Base-by-base conservation (phyloP, 2,329 filamentous ascomycete genomes). In the Lizonia empirigonia region DNA sequence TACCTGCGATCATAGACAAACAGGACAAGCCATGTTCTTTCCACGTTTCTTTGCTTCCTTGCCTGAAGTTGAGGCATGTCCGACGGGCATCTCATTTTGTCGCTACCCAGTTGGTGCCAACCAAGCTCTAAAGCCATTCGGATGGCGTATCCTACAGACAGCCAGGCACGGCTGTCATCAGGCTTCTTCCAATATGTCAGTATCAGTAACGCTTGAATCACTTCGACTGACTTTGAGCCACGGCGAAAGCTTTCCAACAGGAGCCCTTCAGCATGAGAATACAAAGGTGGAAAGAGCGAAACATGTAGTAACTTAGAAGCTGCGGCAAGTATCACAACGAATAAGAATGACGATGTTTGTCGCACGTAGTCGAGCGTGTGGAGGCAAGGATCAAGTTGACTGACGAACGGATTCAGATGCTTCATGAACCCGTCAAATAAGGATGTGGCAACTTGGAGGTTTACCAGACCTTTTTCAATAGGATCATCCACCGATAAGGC, bases 131-230 rank as follows among this genome's bases (percentile, higher is more conserved):
- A 44, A 9, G 52, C 52, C 42, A 52, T 55, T 8, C 52, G 38
- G 32, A 51, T 48, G 3, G 52, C 52, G 5, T 24, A 13, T 9
- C 52, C 52, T 26, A 51, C 42, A 15, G 41, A 47, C 10, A 55
- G 22, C 47, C 47, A 55, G 23, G 42, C 52, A 24, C 42, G 47
- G 1, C 23, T 55, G 26, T 55, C 52, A 6, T 39, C 41, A 0
- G 52, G 42, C 15, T 40, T 44, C 15, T 55, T 51, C 52, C 52
- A 55, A 15, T 55, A 55, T 16, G 52, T 55, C 8, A 55, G 24
- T 1, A 55, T 47, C 5, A 55, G 5, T 26, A 55, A 51, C 13
- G 52, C 47, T 5, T 55, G 52, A 7, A 55, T 39, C 0, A 26
- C 34, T 16, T 55, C 52, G n/a, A 19, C 12, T n/a, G 33, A 45